Evolutionary conservation across 1,284 basidiomycete genomes (phyloP), one percentile per base, ranked within the genome.

Genomic region (Coniferiporia sulphurascens): DNA sequence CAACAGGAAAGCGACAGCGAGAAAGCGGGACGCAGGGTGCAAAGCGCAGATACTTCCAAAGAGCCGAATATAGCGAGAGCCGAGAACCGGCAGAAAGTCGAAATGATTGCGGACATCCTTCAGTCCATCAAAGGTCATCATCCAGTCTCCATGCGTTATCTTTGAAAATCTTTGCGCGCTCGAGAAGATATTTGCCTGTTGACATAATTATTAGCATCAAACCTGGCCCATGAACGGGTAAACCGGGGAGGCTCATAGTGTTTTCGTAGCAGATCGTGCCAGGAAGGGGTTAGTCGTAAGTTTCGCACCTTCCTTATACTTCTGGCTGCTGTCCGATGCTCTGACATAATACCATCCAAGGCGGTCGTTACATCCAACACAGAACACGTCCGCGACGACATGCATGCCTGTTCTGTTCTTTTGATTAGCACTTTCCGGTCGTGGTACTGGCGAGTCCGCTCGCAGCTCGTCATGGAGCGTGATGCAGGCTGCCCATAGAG

Each of bases 261-360:
- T 13, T 43, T 43, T 43, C 12, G 3, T 7, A 12, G n/a, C 2
- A 43, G 2, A 43, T n/a, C 12, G 8, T 12, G 7, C 41, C 12
- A 3, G n/a, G 41, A 43, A 43, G 41, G n/a, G 12, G 41, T n/a
- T n/a, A n/a, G n/a, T 12, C 12, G 41, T 43, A 43, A 3, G 3
- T 19, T 13, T 65, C 76, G 51, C 54, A 84, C 91, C 88, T 82
- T 94, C 92, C 71, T 94, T 94, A 69, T 94, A 94, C 69, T 88
- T 91, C 81, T 95, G 92, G 6, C 83, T 79, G 34, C 77, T 74
- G 65, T 94, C 89, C 1, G 84, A 81, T 6, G 92, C 91, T 66
- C 87, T 89, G 68, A 91, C 81, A 65, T 95, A 94, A 67, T 79
- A 91, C 91, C 91, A 94, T 0, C 92, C 92, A 3, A 94, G 65